Evolutionary conservation across 2,329 filamentous ascomycete genomes (phyloP).

Genomic region (Calonectria montana): DNA sequence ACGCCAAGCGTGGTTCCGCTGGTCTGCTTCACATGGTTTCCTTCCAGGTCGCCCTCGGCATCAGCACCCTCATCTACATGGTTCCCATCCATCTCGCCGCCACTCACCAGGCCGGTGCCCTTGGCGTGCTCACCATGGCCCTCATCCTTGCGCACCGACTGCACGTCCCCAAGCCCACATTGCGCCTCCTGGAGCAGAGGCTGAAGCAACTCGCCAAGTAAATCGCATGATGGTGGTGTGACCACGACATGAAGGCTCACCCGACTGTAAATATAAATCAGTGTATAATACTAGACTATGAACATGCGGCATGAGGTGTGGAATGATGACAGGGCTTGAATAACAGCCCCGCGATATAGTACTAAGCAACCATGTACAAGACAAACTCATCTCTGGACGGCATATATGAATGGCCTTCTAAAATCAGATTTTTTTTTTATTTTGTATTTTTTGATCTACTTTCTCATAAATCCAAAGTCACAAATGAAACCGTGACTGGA

Average conservation of each 20-base stretch:
- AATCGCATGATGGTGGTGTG: conserved; percentile 29
- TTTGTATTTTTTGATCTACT: conserved; percentile 23
- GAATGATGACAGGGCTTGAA: conserved; percentile 25
- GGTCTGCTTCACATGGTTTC: conserved; percentile 87
- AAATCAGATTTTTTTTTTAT: conserved; percentile 17
- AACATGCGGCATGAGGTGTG: conserved; percentile 25
- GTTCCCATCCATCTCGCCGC: conserved; percentile 90
- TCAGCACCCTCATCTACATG: conserved; percentile 92
- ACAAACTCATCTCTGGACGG: conserved; percentile 34
- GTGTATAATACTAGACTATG: conserved; percentile 41
- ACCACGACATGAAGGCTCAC: conserved; percentile 14
- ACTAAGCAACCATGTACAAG: conserved; percentile 20
- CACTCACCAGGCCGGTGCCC: conserved; percentile 89
- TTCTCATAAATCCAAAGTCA: conserved; percentile 7
- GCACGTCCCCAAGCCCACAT: conserved; percentile 75
- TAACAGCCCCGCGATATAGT: not conserved
- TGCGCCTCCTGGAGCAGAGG: conserved; percentile 68
- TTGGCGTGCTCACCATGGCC: conserved; percentile 86
- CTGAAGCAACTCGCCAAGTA: conserved; percentile 49
- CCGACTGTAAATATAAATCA: conserved; percentile 35
- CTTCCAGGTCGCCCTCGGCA: conserved; percentile 87
- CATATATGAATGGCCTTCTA: conserved; percentile 26
- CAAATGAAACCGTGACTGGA: conserved; percentile 7
- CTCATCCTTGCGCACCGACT: conserved; percentile 83
- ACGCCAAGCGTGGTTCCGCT: conserved; percentile 75